These are phyloP conservation scores for Wallacemonas collosoma DNA, from an alignment of 208 protist genomes.

Conservation along the genomic window DNA sequence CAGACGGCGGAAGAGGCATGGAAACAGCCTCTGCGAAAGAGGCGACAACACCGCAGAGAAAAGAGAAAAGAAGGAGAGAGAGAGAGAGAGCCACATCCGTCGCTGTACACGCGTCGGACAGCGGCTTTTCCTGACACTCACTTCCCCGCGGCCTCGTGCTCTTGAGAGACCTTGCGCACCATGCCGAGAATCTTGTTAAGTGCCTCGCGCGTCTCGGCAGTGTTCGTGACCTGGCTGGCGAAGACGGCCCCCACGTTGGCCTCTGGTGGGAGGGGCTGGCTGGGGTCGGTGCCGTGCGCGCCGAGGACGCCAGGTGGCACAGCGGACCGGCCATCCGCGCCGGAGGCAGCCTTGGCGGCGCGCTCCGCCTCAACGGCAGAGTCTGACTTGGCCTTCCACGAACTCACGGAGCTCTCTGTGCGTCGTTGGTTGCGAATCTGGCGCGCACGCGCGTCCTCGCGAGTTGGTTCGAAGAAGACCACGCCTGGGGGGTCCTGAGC, in stretches of 20 bases:
- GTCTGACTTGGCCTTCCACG: conserved; percentile 1
- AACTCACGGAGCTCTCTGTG: conserved; percentile 24
- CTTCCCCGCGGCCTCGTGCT: conserved; percentile 7
- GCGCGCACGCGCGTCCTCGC: conserved; percentile 40
- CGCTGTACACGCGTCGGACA: too few relatives aligned
- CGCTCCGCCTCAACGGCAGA: conserved; percentile 12
- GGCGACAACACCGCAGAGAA: too few relatives aligned
- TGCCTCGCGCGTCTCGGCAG: conserved; percentile 35
- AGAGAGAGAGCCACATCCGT: not conserved
- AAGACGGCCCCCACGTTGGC: conserved; percentile 33
- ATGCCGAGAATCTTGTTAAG: conserved; percentile 33
- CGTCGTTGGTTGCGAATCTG: conserved; percentile 48
- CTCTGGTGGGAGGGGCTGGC: conserved; percentile 26
- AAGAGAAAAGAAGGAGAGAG: conserved; percentile 3
- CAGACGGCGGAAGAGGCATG: too few relatives aligned
- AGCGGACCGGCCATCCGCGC: not conserved
- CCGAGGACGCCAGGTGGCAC: not conserved
- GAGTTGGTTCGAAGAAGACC: conserved; percentile 67
- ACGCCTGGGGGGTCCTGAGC: conserved; percentile 67
- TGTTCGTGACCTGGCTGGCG: conserved; percentile 28
- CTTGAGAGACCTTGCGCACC: conserved; percentile 10
- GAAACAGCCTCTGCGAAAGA: too few relatives aligned
- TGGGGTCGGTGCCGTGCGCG: conserved; percentile 19
- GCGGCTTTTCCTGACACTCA: not conserved
- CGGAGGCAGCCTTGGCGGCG: not conserved